Conservation (phyloP, 805 yeast species). For the Metschnikowia bowlesiae region DNA sequence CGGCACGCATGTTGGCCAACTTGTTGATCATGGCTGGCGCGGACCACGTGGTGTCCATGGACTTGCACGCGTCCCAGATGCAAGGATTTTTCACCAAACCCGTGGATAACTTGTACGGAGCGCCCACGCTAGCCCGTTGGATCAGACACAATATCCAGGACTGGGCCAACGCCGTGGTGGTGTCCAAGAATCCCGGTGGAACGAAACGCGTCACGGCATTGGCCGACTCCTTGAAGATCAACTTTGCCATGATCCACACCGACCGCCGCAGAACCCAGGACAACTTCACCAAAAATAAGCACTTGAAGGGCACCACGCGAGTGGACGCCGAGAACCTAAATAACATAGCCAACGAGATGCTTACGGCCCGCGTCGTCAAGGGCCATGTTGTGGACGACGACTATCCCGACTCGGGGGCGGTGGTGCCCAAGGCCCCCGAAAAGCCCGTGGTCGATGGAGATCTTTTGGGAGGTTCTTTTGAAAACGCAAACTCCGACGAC, state of each 20-base stretch:
- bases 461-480: conserved; percentile 78
- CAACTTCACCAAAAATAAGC: conserved; percentile 38
- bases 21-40: conserved; percentile 97
- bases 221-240: conserved; percentile 93
- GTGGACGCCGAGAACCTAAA: conserved; percentile 62
- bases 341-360: conserved; percentile 73
- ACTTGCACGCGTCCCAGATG: conserved; percentile 95
- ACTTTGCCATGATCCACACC: conserved; percentile 98
- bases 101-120: conserved; percentile 93
- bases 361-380: conserved; percentile 91
- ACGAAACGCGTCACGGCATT: conserved; percentile 95
- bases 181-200: conserved; percentile 99
- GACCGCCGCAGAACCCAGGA: conserved; percentile 91
- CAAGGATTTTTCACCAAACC: conserved; percentile 98
- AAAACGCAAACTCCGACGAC: conserved; percentile 78
- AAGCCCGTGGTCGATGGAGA: conserved; percentile 32
- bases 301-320: conserved; percentile 27
- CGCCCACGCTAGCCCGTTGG: conserved; percentile 96
- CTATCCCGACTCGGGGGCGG: conserved; percentile 29
- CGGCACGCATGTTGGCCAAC: conserved; percentile 97
- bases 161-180: conserved; percentile 87
- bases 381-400: conserved; percentile 97
- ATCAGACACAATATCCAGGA: conserved; percentile 84
- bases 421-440: not conserved
- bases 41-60: conserved; percentile 97